phyloP scores from a whole-genome alignment of 1,139 yeast genomes.

The Lodderomyces metapsilosis region DNA sequence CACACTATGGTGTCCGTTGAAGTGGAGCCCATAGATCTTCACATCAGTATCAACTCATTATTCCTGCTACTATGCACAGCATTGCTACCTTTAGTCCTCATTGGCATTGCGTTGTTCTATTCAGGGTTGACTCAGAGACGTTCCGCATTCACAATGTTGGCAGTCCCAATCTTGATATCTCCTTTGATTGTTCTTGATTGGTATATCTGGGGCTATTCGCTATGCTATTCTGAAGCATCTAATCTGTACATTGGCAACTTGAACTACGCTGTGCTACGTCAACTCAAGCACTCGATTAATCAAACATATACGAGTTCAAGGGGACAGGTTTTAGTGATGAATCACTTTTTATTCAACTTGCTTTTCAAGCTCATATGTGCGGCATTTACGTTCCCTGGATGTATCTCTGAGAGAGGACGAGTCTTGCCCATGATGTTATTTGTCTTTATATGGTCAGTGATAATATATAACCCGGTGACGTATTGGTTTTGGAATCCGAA shows the following conservation, averaged over 20 bases:
- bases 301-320: conserved; percentile 32
- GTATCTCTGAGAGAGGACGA: conserved; percentile 59
- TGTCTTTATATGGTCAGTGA: conserved; percentile 51
- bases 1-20: conserved; percentile 1
- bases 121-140: conserved; percentile 59
- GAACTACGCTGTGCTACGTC: conserved; percentile 40
- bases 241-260: conserved; percentile 50
- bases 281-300: conserved; percentile 24
- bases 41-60: conserved; percentile 32
- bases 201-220: conserved; percentile 59
- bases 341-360: conserved; percentile 50
- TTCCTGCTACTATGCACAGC: conserved; percentile 39
- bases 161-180: conserved; percentile 44
- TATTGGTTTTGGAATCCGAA: conserved; percentile 65
- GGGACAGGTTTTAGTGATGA: conserved; percentile 40
- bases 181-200: conserved; percentile 51
- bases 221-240: conserved; percentile 43
- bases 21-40: conserved; percentile 10
- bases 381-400: conserved; percentile 54
- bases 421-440: conserved; percentile 53
- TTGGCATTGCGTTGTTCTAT: conserved; percentile 53
- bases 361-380: conserved; percentile 54
- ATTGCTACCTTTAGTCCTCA: conserved; percentile 31
- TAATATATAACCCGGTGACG: conserved; percentile 63
- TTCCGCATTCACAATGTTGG: conserved; percentile 51